These are phyloP conservation scores for Phytophthora podocarpi DNA, from an alignment of 352 stramenopile genomes.

Conservation along the genomic window DNA sequence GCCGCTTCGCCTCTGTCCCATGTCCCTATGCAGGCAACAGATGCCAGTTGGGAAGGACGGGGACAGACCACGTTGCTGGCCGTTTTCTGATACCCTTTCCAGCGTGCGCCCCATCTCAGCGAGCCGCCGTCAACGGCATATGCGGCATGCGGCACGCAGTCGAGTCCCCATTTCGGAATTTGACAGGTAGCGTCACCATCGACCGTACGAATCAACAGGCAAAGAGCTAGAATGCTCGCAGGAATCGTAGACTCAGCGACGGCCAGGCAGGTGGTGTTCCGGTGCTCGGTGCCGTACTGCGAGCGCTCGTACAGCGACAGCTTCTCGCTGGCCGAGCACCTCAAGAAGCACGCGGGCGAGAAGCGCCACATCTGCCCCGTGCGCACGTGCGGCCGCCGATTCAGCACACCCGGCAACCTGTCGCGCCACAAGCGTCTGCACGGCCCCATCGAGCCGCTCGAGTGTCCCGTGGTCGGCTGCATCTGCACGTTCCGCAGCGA, in stretches of 20 bases:
- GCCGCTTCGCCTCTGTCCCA: not conserved
- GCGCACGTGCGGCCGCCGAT: slow-evolving; percentile 50
- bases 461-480: slow-evolving; percentile 52
- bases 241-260: not conserved
- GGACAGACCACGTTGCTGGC: slow-evolving; percentile 23
- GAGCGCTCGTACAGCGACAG: slow-evolving; percentile 35
- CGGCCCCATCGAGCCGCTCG: slow-evolving; percentile 50
- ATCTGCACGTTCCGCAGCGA: slow-evolving; percentile 60
- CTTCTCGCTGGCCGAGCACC: slow-evolving; percentile 52
- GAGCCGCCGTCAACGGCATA: slow-evolving; percentile 12
- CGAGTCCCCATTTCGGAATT: slow-evolving; percentile 30
- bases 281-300: slow-evolving; percentile 44
- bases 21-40: not conserved
- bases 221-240: slow-evolving; percentile 4
- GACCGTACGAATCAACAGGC: not conserved
- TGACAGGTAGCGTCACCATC: not conserved
- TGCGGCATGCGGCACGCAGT: not conserved
- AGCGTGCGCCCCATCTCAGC: slow-evolving; percentile 32
- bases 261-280: slow-evolving; percentile 22
- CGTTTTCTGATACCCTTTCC: slow-evolving; percentile 35
- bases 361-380: slow-evolving; percentile 60
- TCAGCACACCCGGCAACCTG: slow-evolving; percentile 64
- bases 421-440: slow-evolving; percentile 68
- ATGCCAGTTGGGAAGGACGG: slow-evolving; percentile 3
- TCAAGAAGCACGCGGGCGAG: slow-evolving; percentile 50